These are phyloP conservation scores for Penicillium manginii DNA, from an alignment of 495 filamentous ascomycete genomes.

Conservation along the genomic window DNA sequence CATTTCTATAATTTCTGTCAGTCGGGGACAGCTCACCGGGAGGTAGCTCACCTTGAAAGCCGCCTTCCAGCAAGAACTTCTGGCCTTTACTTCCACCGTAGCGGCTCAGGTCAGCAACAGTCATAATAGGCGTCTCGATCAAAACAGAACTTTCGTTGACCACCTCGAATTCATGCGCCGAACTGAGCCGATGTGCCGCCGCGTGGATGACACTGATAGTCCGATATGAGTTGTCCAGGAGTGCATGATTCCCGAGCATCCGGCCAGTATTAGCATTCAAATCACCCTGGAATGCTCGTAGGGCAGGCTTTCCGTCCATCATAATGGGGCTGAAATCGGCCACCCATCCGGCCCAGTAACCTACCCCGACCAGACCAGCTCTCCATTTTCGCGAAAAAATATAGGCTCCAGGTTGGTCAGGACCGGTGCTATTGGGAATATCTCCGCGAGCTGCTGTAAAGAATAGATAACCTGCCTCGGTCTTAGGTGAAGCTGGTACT, in stretches of 20 bases:
- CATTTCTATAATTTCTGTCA: constrained; percentile 21
- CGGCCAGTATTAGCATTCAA: constrained; percentile 50
- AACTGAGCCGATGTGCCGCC: constrained; percentile 46
- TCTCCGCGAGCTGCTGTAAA: constrained; percentile 39
- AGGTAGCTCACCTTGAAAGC: constrained; percentile 31
- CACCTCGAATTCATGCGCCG: constrained; percentile 54
- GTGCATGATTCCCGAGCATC: constrained; percentile 46
- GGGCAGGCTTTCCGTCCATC: constrained; percentile 46
- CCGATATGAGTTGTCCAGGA: constrained; percentile 53
- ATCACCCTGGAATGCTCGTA: constrained; percentile 54
- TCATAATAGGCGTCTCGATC: constrained; percentile 34
- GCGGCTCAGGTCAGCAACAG: constrained; percentile 23
- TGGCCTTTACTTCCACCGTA: constrained; percentile 33
- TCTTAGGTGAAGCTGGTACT: constrained; percentile 41
- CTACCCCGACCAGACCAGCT: constrained; percentile 58
- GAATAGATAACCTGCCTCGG: constrained; percentile 53
- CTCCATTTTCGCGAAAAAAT: constrained; percentile 55
- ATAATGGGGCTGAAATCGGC: constrained; percentile 39
- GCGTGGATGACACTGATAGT: constrained; percentile 46
- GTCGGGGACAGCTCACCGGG: not conserved
- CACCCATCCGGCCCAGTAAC: constrained; percentile 49
- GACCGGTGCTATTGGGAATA: constrained; percentile 19
- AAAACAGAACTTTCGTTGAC: constrained; percentile 35
- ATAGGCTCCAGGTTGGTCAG: constrained; percentile 46
- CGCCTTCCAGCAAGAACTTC: constrained; percentile 38